Conservation (phyloP, 345 rosid species). For the Lenwebbia sp. region DNA sequence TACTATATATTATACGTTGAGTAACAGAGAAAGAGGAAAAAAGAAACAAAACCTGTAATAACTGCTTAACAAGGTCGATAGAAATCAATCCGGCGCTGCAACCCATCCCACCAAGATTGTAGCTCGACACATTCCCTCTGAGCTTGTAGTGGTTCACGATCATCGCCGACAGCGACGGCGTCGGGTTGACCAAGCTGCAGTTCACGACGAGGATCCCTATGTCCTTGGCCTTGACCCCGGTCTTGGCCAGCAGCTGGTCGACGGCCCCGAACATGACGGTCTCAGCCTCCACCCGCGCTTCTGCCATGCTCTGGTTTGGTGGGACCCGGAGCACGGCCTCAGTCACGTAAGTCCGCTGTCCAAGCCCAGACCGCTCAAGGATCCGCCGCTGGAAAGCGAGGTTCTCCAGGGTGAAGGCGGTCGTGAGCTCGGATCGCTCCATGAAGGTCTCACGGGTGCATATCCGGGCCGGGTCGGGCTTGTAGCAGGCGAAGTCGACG, state of each 20-base stretch:
- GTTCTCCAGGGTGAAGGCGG: conserved; percentile 8
- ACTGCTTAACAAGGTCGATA: conserved; percentile 49
- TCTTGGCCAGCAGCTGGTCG: conserved; percentile 29
- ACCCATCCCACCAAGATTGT: conserved; percentile 56
- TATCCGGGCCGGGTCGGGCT: conserved; percentile 10
- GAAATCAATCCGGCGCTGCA: conserved; percentile 46
- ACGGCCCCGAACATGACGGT: conserved; percentile 36
- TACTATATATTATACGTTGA: neutral
- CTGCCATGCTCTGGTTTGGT: conserved; percentile 17
- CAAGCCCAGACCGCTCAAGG: conserved; percentile 22
- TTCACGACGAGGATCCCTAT: conserved; percentile 41
- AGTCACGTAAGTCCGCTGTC: conserved; percentile 20
- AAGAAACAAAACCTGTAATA: conserved; percentile 29
- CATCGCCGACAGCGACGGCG: conserved; percentile 38
- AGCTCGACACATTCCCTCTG: conserved; percentile 30
- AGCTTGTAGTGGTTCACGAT: conserved; percentile 38
- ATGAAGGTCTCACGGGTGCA: conserved; percentile 7
- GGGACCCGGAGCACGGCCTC: conserved; percentile 27
- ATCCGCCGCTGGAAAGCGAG: conserved; percentile 19
- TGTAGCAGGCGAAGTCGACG: conserved; percentile 20
- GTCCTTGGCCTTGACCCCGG: conserved; percentile 31
- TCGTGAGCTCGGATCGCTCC: neutral
- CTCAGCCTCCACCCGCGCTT: conserved; percentile 35
- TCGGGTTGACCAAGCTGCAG: conserved; percentile 37
- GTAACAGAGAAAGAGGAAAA: neutral